Evolutionary conservation across 257 asterid species (phyloP), one percentile per base, ranked within the genome.

Genomic region (Cruciata laevipes): DNA sequence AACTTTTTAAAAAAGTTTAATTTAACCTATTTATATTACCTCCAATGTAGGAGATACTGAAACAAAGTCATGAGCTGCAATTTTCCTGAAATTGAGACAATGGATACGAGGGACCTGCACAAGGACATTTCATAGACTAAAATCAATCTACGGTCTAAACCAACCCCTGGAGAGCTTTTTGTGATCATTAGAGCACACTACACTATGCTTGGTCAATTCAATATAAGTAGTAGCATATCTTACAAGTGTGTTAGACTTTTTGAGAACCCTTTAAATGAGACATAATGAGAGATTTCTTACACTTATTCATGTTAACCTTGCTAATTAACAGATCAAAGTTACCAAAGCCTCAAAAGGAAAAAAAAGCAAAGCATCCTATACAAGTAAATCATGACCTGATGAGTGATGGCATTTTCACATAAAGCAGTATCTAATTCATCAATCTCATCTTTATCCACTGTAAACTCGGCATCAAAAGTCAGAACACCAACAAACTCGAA

Each of bases 61-160:
- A 71, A 93, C 81, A 65, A 86, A 86, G 85, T 90, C 97, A 70
- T 67, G 69, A 62, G 13, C 75, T n/a, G 73, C 81, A 78, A 90
- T 92, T 83, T 88, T 90, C 75, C 82, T 80, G 84, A 84, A 85
- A 42, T 80, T 72, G 62, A 86, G 75, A 79, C 97, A 93, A 74
- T 93, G 97, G 68, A 93, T 85, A 25, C 93, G 86, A 66, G 99
- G 97, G 47, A 88, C 97, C 95, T 90, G 83, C 77, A 74, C 57
- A 60, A 71, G 62, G 63, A 37, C 59, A 16, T 52, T 18, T 8
- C 23, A 42, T 0, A n/a, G 14, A 35, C 20, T 17, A 66, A 0
- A n/a, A 32, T 61, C 47, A 61, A 31, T 30, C 30, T 31, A 20
- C 16, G 14, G 18, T 59, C 64, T 59, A 38, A 16, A 49, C 24